Conservation (phyloP, 768 basidiomycete species). For the Boletus subcaerulescens region DNA sequence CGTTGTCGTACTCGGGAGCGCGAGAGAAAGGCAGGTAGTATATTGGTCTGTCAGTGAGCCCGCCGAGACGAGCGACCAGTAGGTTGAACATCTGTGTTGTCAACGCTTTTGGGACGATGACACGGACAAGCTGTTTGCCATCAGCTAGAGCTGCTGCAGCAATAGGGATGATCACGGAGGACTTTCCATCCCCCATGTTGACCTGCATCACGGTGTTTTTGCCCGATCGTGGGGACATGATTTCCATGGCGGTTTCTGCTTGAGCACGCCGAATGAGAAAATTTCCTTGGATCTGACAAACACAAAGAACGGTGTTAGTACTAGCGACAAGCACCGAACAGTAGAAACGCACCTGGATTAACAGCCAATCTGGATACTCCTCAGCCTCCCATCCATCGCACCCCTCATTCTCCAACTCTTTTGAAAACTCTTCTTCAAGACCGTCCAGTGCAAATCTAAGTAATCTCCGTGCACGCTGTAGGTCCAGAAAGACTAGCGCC, state of each 20-base stretch:
- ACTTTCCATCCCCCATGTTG: no score
- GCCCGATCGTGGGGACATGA: neutral
- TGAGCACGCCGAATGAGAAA: neutral
- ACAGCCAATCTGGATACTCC: slow-evolving; percentile 35
- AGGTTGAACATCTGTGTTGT: slow-evolving; percentile 39
- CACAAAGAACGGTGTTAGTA: neutral
- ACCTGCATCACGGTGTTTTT: neutral
- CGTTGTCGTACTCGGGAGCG: no score
- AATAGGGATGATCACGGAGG: neutral
- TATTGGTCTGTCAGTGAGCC: neutral
- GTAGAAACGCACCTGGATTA: neutral
- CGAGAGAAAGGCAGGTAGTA: neutral
- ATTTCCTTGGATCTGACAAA: slow-evolving; percentile 36
- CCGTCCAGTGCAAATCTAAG: neutral
- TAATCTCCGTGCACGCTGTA: neutral
- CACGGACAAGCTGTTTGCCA: neutral
- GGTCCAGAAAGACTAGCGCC: neutral
- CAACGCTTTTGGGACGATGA: slow-evolving; percentile 35
- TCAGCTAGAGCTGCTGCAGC: neutral
- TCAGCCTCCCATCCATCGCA: neutral
- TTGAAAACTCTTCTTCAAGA: neutral
- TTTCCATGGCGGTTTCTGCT: neutral
- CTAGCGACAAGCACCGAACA: no score
- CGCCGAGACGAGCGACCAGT: slow-evolving; percentile 18
- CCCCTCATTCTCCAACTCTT: neutral